Conservation (phyloP, 2,329 filamentous ascomycete species). For the Capronia coronata region DNA sequence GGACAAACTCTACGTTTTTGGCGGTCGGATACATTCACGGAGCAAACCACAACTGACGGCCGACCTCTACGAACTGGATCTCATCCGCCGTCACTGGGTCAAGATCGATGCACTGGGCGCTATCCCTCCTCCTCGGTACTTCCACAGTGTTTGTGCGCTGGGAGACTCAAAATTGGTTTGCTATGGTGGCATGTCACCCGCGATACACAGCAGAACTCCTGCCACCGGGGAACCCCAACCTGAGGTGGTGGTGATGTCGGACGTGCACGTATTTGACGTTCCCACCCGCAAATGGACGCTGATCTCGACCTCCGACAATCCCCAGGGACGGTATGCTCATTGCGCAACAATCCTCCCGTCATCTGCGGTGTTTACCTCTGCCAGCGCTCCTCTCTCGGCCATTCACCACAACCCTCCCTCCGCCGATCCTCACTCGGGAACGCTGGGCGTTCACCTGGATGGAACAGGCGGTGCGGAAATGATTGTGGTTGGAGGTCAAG, state of each 20-base stretch:
- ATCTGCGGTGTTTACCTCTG: slow-evolving; percentile 76
- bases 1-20: slow-evolving; percentile 95
- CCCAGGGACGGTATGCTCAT: slow-evolving; percentile 92
- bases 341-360: slow-evolving; percentile 90
- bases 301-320: slow-evolving; percentile 66
- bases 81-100: slow-evolving; percentile 87
- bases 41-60: slow-evolving; percentile 78
- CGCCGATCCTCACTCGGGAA: slow-evolving; percentile 76
- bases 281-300: slow-evolving; percentile 76
- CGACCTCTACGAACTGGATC: slow-evolving; percentile 86
- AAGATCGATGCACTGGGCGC: slow-evolving; percentile 80
- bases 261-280: slow-evolving; percentile 93
- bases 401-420: slow-evolving; percentile 83
- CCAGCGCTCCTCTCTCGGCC: slow-evolving; percentile 74
- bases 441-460: slow-evolving; percentile 81
- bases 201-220: slow-evolving; percentile 30
- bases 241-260: slow-evolving; percentile 94
- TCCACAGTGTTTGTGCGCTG: slow-evolving; percentile 89
- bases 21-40: slow-evolving; percentile 77
- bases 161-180: slow-evolving; percentile 96
- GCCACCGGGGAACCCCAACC: slow-evolving; percentile 56
- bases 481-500: slow-evolving; percentile 93
- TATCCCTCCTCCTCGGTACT: slow-evolving; percentile 84
- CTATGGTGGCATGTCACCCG: slow-evolving; percentile 95
- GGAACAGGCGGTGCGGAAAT: slow-evolving; percentile 91